These are phyloP conservation scores for Suhomyces sp. DNA, from an alignment of 805 yeast species.

Conservation along the genomic window DNA sequence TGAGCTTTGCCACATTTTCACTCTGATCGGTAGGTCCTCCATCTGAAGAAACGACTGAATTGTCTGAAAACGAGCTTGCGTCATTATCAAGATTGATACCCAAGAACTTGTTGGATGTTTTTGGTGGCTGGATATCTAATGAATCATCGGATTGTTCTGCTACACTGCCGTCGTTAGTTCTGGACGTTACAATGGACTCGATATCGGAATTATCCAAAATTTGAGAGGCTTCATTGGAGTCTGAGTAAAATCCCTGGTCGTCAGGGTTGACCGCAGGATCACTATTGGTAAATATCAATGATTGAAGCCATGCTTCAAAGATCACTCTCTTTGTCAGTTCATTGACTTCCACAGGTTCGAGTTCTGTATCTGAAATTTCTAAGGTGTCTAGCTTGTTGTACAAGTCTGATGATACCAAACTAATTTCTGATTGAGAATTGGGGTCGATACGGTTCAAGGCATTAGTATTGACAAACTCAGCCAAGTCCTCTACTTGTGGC, in stretches of 20 bases:
- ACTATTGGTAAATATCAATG: constrained; percentile 26
- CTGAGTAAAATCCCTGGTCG: constrained; percentile 43
- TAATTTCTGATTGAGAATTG: neutral
- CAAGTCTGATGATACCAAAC: neutral
- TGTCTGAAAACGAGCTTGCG: constrained; percentile 19
- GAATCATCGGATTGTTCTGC: neutral
- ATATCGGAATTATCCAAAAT: constrained; percentile 29
- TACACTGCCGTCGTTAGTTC: neutral
- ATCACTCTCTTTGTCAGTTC: constrained; percentile 8
- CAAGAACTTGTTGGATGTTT: neutral
- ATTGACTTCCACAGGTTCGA: constrained; percentile 7
- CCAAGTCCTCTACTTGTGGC: too few relatives aligned
- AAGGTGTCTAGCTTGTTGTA: constrained; percentile 1
- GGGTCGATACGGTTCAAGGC: neutral
- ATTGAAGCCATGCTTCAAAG: constrained; percentile 26
- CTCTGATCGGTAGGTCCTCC: constrained; percentile 1
- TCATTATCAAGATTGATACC: constrained; percentile 10
- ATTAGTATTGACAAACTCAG: too few relatives aligned
- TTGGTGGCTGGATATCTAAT: neutral
- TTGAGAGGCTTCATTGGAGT: constrained; percentile 18
- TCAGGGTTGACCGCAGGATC: constrained; percentile 22
- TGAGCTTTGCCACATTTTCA: neutral
- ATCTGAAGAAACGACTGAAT: constrained; percentile 16
- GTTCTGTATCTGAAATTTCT: constrained; percentile 3
- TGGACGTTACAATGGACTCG: constrained; percentile 21